phyloP scores from a whole-genome alignment of 805 yeast genomes.

The Metschnikowia kofuensis region DNA sequence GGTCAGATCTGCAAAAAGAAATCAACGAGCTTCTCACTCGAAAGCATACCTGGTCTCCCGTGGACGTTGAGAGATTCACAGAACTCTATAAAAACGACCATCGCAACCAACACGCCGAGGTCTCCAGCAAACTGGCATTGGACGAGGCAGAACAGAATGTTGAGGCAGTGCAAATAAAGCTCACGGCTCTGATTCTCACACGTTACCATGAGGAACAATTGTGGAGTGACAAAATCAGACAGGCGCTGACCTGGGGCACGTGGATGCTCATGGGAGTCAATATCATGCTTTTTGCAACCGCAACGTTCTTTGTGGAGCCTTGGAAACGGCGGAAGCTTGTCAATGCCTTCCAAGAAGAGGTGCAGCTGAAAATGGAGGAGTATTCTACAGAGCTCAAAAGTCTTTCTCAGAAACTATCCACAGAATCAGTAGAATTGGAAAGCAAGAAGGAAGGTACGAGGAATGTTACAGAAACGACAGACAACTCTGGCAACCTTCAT shows the following conservation, averaged over 20 bases:
- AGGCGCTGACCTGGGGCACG: constrained; percentile 97
- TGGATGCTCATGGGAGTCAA: constrained; percentile 86
- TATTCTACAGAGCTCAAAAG: constrained; percentile 10
- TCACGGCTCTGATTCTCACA: constrained; percentile 75
- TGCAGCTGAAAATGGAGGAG: constrained; percentile 35
- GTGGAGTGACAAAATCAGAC: constrained; percentile 95
- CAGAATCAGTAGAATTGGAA: neutral
- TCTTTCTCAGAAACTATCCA: constrained; percentile 3
- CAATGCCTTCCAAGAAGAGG: constrained; percentile 78
- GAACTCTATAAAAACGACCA: constrained; percentile 79
- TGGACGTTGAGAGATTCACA: constrained; percentile 83
- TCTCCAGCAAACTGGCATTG: constrained; percentile 45
- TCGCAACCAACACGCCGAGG: constrained; percentile 59
- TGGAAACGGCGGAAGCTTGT: constrained; percentile 86
- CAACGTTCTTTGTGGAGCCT: constrained; percentile 89
- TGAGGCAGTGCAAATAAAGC: constrained; percentile 64
- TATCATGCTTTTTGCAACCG: constrained; percentile 69
- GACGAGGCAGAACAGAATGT: constrained; percentile 55
- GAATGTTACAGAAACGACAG: neutral
- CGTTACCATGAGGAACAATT: constrained; percentile 96
- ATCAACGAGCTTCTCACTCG: constrained; percentile 85
- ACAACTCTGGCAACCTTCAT: neutral
- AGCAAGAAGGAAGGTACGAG: neutral
- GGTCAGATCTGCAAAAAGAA: constrained; percentile 74
- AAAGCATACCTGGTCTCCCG: constrained; percentile 75